These are phyloP conservation scores for Aspergillus niger DNA, from an alignment of 2,329 filamentous ascomycete species.

Conservation along the genomic window DNA sequence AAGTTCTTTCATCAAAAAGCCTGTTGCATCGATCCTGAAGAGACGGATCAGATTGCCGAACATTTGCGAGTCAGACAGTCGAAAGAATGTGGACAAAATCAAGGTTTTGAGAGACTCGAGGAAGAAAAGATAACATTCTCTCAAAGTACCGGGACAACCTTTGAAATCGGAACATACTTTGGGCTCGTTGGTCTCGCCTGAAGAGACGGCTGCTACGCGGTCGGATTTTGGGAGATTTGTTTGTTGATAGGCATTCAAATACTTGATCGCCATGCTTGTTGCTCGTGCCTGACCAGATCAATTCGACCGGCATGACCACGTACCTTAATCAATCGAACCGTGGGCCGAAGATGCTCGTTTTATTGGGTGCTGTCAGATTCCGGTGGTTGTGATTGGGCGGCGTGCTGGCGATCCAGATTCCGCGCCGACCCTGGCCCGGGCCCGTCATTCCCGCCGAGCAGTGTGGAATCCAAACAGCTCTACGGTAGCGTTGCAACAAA, in stretches of 20 bases:
- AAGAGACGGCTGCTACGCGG: no score
- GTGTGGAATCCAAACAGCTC: not conserved
- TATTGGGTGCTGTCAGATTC: not conserved
- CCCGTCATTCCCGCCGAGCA: slow-evolving; percentile 1
- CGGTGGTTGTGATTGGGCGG: not conserved
- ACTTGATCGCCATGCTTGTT: not conserved
- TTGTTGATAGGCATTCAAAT: not conserved
- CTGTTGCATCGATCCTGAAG: no score
- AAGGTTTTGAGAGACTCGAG: no score
- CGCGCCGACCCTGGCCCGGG: not conserved
- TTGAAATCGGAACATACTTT: no score
- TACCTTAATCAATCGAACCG: slow-evolving; percentile 1
- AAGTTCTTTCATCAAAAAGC: no score
- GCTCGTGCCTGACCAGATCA: not conserved
- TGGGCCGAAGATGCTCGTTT: not conserved
- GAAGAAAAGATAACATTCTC: no score
- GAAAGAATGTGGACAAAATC: no score
- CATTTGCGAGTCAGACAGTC: no score
- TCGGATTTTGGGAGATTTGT: not conserved
- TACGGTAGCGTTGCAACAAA: not conserved
- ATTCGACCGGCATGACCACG: not conserved
- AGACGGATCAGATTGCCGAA: no score
- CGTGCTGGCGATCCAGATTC: not conserved
- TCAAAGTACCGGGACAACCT: no score
- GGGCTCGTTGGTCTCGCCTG: no score